Evolutionary conservation across 2,329 filamentous ascomycete species (phyloP), one percentile per base, ranked within the genome.

Genomic region (Aspergillus piperis): DNA sequence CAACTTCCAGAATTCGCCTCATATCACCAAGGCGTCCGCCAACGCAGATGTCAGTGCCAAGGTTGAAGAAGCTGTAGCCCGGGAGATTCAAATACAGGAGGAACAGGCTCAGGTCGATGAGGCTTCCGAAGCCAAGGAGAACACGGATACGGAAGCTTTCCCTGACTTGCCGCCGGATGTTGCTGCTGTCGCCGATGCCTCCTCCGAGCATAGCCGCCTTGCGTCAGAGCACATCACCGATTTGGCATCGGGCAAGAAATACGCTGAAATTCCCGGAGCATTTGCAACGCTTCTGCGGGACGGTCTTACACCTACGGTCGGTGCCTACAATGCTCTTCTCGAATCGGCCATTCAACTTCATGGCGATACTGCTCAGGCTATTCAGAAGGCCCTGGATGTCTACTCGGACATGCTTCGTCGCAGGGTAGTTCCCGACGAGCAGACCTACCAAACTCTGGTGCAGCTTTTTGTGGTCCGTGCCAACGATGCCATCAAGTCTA

Each of bases 351-450:
- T 97, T 63, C 85, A 91, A 67, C 84, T 97, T 17, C 91, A 93
- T 7, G 82, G 83, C 23, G 88, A 91, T 75, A 90, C 88, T 76
- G 89, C 90, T 57, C 90, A 96, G 78, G 87, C 95, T 55, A 91
- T 96, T 13, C 89, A 92, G 63, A 96, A 96, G 80, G 92, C 92
- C 5, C 84, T 98, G 55, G 93, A 96, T 79, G 90, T 99, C 55
- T 99, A 98, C 76, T 90, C 92, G 15, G 93, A 98, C 74, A 98
- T 99, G 95, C 87, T 96, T 68, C 88, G 89, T 66, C 90, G 93
- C 65, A 89, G 89, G 68, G 88, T 98, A 23, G 80, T 85, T 19
- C 93, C 94, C 7, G 89, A 97, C 73, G 87, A 88, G 57, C 86
- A 90, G 59, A 98, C 94, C 0, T 98, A 96, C 78, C 88, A 92